These are phyloP conservation scores for Leptodermis oblonga DNA, from an alignment of 257 asterid genomes.

Conservation along the genomic window DNA sequence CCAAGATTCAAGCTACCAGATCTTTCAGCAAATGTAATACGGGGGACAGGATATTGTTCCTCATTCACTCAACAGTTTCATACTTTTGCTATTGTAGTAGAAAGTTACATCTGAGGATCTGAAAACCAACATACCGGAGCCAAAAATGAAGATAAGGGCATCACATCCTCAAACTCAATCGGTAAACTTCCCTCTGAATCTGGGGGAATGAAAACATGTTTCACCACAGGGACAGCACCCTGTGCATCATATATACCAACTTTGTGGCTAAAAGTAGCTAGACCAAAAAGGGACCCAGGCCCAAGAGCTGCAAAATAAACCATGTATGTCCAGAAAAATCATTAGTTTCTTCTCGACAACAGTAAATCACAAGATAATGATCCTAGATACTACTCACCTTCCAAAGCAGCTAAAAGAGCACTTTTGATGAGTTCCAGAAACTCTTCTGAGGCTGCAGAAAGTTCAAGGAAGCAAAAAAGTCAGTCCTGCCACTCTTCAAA, in stretches of 20 bases:
- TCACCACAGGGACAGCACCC: conserved; percentile 97
- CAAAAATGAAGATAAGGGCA: conserved; percentile 91
- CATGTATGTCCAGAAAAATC: conserved; percentile 18
- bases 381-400: conserved; percentile 50
- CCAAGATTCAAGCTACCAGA: conserved; percentile 5
- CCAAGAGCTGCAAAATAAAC: conserved; percentile 63
- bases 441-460: conserved; percentile 89
- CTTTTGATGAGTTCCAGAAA: conserved; percentile 94
- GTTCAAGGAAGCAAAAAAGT: conserved; percentile 22
- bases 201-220: conserved; percentile 82
- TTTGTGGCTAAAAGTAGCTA: conserved; percentile 96
- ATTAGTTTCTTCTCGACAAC: conserved; percentile 8
- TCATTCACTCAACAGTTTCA: background rate
- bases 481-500: conserved; percentile 15
- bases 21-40: background rate
- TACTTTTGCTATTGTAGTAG: background rate
- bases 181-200: conserved; percentile 62
- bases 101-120: conserved; percentile 12
- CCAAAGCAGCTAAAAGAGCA: conserved; percentile 94
- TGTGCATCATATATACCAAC: conserved; percentile 94
- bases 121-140: conserved; percentile 70
- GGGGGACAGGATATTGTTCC: background rate
- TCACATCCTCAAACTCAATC: conserved; percentile 90
- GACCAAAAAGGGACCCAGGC: conserved; percentile 97
- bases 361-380: background rate